Evolutionary conservation across 2,329 filamentous ascomycete genomes (phyloP), one percentile per base, ranked within the genome.

Genomic region (Geoglossum cookeanum): DNA sequence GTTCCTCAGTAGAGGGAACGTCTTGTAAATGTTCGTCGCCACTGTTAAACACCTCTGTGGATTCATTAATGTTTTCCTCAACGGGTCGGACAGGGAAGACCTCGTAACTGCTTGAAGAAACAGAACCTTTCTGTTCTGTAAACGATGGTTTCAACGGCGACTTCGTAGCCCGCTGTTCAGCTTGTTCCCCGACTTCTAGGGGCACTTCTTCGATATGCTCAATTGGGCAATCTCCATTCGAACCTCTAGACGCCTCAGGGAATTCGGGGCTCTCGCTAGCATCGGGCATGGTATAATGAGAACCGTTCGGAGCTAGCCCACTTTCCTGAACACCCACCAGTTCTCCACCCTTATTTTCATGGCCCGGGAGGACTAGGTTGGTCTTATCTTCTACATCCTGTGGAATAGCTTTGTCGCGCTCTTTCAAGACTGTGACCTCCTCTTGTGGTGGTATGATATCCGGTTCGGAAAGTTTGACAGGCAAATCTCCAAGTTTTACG

Each of bases 311-410:
- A 53, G 30, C 13, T 9, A 22, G 27, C n/a, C 32, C 48, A 1
- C 6, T 35, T 35, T 33, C n/a, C n/a, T 53, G 9, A 22, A 53
- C 30, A 4, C 49, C 49, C 30, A 53, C 49, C 15, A 53, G n/a
- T 30, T 53, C 49, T 6, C 49, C 49, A 35, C 49, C 49, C 37
- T 37, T 53, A 17, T 53, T 13, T 22, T 53, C 49, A 15, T 53
- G 49, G 15, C 49, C 49, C 8, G 49, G 49, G 37, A 53, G 49
- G 11, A 53, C 32, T 22, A 53, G 22, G 49, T 53, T 53, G n/a
- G 49, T 53, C 49, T 53, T 53, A 37, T 37, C 30, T n/a, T 53
- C 49, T 53, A 53, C 49, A 17, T 53, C 49, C 37, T 33, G 49
- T 53, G 49, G 49, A 11, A 53, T 32, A 17, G 27, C 32, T 17